Evolutionary conservation across 2,329 filamentous ascomycete genomes (phyloP).

Genomic region (Chaetomium globosum): DNA sequence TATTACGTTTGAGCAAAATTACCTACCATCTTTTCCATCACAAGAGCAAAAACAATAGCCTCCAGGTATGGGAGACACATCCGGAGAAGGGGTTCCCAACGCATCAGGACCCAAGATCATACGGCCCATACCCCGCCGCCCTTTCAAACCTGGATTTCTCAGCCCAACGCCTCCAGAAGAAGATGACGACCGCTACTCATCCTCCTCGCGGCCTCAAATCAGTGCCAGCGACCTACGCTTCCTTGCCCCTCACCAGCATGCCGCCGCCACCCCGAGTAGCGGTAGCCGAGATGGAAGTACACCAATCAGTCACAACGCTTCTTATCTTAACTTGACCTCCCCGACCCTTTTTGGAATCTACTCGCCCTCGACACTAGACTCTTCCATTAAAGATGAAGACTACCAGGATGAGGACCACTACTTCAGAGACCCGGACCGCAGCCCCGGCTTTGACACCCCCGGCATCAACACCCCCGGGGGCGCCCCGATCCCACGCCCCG

Average conservation of each 20-base stretch:
- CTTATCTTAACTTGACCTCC: slow-evolving; percentile 81
- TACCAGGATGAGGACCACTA: slow-evolving; percentile 46
- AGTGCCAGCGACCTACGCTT: slow-evolving; percentile 50
- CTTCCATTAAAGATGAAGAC: slow-evolving; percentile 17
- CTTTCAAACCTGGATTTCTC: slow-evolving; percentile 64
- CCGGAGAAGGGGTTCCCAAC: not conserved
- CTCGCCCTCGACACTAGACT: slow-evolving; percentile 50
- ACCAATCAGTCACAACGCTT: slow-evolving; percentile 69
- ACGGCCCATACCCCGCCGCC: slow-evolving; percentile 71
- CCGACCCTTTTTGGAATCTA: slow-evolving; percentile 94
- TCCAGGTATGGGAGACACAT: slow-evolving; percentile 12
- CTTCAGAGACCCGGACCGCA: not conserved
- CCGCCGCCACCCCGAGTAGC: slow-evolving; percentile 34
- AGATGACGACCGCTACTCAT: slow-evolving; percentile 43
- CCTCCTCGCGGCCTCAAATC: slow-evolving; percentile 45
- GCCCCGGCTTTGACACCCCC: slow-evolving; percentile 61
- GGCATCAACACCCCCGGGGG: not conserved
- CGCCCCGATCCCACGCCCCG: slow-evolving; percentile 63
- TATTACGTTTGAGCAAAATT: slow-evolving; percentile 1
- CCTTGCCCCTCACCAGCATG: slow-evolving; percentile 42
- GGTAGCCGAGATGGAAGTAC: slow-evolving; percentile 38
- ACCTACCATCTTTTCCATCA: not conserved
- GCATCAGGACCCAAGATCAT: slow-evolving; percentile 56
- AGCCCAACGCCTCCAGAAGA: slow-evolving; percentile 50
- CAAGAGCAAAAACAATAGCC: not conserved